Conservation (phyloP, 306 rosid species). For the Trifolium fragiferum region DNA sequence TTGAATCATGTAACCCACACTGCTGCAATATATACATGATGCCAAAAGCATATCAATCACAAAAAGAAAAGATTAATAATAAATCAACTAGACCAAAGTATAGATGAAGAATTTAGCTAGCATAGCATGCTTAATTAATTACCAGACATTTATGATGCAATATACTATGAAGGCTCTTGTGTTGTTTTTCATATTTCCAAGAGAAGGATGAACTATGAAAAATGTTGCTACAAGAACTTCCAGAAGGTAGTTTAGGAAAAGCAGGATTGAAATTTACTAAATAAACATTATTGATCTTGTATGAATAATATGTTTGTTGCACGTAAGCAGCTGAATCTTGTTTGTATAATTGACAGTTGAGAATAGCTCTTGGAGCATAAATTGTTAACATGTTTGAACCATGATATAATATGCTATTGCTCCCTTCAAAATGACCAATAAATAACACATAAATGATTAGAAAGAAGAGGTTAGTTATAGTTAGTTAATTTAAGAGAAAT, state of each 20-base stretch:
- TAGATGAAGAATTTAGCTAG: not conserved
- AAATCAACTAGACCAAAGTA: not conserved
- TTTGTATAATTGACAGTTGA: slow-evolving; percentile 46
- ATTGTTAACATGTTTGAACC: slow-evolving; percentile 83
- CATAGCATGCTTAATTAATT: slow-evolving; percentile 22
- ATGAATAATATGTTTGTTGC: slow-evolving; percentile 54
- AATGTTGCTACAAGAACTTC: slow-evolving; percentile 45
- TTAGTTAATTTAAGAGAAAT: not conserved
- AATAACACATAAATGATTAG: not conserved
- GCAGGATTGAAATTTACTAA: slow-evolving; percentile 48
- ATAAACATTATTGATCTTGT: slow-evolving; percentile 59
- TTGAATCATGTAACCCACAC: slow-evolving; percentile 72
- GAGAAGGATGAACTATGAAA: slow-evolving; percentile 52
- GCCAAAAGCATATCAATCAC: slow-evolving; percentile 34
- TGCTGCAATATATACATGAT: slow-evolving; percentile 46
- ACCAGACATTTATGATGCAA: slow-evolving; percentile 80
- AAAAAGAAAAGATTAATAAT: not conserved
- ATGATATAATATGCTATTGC: slow-evolving; percentile 49
- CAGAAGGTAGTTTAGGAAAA: slow-evolving; percentile 41
- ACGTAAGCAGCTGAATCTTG: slow-evolving; percentile 46
- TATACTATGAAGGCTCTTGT: slow-evolving; percentile 52
- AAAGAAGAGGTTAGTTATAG: not conserved
- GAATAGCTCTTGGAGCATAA: slow-evolving; percentile 63
- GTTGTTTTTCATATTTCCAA: slow-evolving; percentile 63
- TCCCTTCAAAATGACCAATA: slow-evolving; percentile 45